These are phyloP conservation scores for Umbilicaria muhlenbergii DNA, from an alignment of 495 filamentous ascomycete genomes.

Conservation along the genomic window DNA sequence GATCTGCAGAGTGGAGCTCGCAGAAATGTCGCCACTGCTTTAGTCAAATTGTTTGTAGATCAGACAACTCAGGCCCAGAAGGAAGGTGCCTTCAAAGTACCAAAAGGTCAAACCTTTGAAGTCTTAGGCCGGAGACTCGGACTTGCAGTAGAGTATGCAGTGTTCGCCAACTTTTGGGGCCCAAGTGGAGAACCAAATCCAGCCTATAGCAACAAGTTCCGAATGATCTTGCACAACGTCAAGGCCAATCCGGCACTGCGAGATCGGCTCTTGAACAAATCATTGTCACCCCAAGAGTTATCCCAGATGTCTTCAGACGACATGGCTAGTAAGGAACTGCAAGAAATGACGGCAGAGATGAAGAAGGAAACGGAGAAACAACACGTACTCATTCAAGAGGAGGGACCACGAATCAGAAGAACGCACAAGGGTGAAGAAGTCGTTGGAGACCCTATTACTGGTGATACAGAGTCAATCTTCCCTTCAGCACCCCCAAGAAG, in stretches of 20 bases:
- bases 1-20: conserved; percentile 33
- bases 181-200: conserved; percentile 32
- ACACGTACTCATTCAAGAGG: conserved; percentile 67
- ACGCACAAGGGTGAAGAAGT: conserved; percentile 95
- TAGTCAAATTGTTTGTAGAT: conserved; percentile 38
- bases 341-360: conserved; percentile 59
- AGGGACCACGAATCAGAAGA: conserved; percentile 67
- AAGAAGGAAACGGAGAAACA: conserved; percentile 75
- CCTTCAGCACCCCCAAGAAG: conserved; percentile 25
- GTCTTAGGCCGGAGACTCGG: conserved; percentile 39
- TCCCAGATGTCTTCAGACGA: conserved; percentile 75
- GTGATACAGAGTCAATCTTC: conserved; percentile 33
- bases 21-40: conserved; percentile 30
- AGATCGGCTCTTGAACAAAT: conserved; percentile 54
- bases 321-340: conserved; percentile 80
- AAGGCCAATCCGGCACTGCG: conserved; percentile 71
- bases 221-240: conserved; percentile 62
- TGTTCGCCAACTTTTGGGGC: conserved; percentile 40
- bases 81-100: conserved; percentile 32
- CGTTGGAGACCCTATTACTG: conserved; percentile 48
- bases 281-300: conserved; percentile 53
- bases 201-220: conserved; percentile 39
- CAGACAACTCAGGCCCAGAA: conserved; percentile 35
- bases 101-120: conserved; percentile 33
- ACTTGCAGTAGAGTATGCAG: conserved; percentile 60